phyloP scores from a whole-genome alignment of 2,329 filamentous ascomycete genomes.

The Polytolypa hystricis region DNA sequence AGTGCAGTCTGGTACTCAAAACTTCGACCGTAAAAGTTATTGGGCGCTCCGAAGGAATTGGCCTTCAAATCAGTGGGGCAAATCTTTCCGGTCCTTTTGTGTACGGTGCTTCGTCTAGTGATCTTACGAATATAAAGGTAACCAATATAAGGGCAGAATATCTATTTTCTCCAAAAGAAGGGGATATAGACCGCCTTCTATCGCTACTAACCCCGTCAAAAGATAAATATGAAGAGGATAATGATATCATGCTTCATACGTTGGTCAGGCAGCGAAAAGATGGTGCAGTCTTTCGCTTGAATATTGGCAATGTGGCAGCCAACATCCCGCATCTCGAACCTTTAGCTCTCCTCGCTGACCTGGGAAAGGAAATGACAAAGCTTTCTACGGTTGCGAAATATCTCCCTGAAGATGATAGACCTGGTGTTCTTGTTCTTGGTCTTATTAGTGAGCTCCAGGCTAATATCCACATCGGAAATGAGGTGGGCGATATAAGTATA shows the following conservation, averaged over 20 bases:
- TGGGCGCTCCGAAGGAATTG: slow-evolving; percentile 60
- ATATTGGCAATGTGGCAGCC: slow-evolving; percentile 53
- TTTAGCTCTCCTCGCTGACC: slow-evolving; percentile 54
- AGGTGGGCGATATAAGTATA: slow-evolving; percentile 54
- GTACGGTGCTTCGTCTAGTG: slow-evolving; percentile 24
- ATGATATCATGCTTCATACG: slow-evolving; percentile 91
- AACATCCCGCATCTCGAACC: slow-evolving; percentile 53
- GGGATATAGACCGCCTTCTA: slow-evolving; percentile 70
- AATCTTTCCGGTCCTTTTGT: slow-evolving; percentile 56
- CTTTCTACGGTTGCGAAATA: slow-evolving; percentile 87
- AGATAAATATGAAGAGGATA: slow-evolving; percentile 75
- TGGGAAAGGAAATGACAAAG: slow-evolving; percentile 69
- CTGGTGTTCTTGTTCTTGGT: slow-evolving; percentile 68
- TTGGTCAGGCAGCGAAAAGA: slow-evolving; percentile 76
- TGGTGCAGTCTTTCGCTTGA: slow-evolving; percentile 66
- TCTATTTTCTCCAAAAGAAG: slow-evolving; percentile 59
- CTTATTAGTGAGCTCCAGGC: slow-evolving; percentile 54
- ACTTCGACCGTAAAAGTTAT: slow-evolving; percentile 75
- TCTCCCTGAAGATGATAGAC: slow-evolving; percentile 86
- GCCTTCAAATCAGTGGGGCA: slow-evolving; percentile 64
- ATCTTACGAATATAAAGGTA: slow-evolving; percentile 52
- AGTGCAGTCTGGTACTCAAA: slow-evolving; percentile 62
- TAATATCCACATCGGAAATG: slow-evolving; percentile 53
- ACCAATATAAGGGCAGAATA: slow-evolving; percentile 62
- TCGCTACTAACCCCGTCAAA: slow-evolving; percentile 85